Base-by-base conservation (phyloP, 495 filamentous ascomycete species). In the Thermochaetoides thermophila region DNA sequence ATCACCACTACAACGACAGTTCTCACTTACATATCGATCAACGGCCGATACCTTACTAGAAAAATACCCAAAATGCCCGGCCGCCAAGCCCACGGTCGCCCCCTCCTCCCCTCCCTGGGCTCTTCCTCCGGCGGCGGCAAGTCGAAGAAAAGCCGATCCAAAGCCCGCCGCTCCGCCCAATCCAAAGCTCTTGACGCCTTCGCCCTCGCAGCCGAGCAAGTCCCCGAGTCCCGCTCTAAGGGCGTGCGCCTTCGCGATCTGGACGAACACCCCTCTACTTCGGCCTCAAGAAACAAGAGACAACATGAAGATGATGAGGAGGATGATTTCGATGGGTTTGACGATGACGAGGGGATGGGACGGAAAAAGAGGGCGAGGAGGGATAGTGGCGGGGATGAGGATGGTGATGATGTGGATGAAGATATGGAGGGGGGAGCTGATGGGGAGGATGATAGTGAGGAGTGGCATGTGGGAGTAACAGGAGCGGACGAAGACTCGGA, bases 401-500 rank as follows among this genome's bases (percentile, higher is more conserved):
- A 61, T 35, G 57, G 60, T 37, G 53, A 68, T 39, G 57, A 56
- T 8, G 51, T 53, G 15, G 43, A 41, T 2, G 50, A 47, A 11
- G 48, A 49, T 17, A 59, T 61, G 20, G 35, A 27, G 11, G 50
- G 56, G 32, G 57, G 59, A 13, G 59, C 59, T 8, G 69, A 68
- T 39, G 66, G 62, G 20, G 82, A 83, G 2, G 83, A 75, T 34
- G 87, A 95, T 47, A 82, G 78, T 34, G 84, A 93, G 53, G 68
- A 81, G 44, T 97, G 89, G 89, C 78, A 67, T 42, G 51, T 91
- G 23, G 54, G 83, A 29, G 67, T 81, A 37, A 74, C 76, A 12
- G 74, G 68, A 30, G 80, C 66, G 36, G 78, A 84, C 36, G 72
- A 89, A 32, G 83, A 87, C 39, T 78, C 71, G 18, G 84, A 91